phyloP scores from a whole-genome alignment of 805 yeast species.

The Grigorovia transvaalensis region DNA sequence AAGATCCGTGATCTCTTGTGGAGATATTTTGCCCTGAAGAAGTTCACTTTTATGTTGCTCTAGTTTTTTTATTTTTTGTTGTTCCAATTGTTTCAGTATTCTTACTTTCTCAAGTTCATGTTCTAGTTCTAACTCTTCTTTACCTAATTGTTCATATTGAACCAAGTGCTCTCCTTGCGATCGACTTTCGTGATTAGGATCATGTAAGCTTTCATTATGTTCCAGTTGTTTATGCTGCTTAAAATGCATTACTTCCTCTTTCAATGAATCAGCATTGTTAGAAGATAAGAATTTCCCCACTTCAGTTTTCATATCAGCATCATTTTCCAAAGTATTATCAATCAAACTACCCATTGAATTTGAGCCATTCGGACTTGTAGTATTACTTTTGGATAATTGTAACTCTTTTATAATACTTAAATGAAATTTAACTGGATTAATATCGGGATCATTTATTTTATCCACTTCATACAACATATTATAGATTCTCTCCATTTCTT shows the following conservation, averaged over 20 bases:
- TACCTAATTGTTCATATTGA: not conserved
- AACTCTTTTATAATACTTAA: slow-evolving; percentile 26
- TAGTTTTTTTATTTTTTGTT: not conserved
- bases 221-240: slow-evolving; percentile 23
- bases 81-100: not conserved
- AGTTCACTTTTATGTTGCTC: not conserved
- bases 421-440: slow-evolving; percentile 26
- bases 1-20: not conserved
- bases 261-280: slow-evolving; percentile 18
- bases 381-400: slow-evolving; percentile 18
- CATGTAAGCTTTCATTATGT: not conserved
- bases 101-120: not conserved
- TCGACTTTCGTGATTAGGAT: not conserved
- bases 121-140: slow-evolving; percentile 1
- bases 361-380: not conserved
- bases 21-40: not conserved
- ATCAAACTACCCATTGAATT: not conserved
- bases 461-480: slow-evolving; percentile 53
- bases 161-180: not conserved
- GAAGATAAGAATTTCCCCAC: slow-evolving; percentile 17
- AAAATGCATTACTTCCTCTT: slow-evolving; percentile 27
- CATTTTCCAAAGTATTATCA: not conserved
- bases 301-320: slow-evolving; percentile 15
- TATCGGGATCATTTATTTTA: slow-evolving; percentile 26
- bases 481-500: slow-evolving; percentile 64